These are phyloP conservation scores for Verticillium nubilum DNA, from an alignment of 2,329 filamentous ascomycete genomes.

Conservation along the genomic window DNA sequence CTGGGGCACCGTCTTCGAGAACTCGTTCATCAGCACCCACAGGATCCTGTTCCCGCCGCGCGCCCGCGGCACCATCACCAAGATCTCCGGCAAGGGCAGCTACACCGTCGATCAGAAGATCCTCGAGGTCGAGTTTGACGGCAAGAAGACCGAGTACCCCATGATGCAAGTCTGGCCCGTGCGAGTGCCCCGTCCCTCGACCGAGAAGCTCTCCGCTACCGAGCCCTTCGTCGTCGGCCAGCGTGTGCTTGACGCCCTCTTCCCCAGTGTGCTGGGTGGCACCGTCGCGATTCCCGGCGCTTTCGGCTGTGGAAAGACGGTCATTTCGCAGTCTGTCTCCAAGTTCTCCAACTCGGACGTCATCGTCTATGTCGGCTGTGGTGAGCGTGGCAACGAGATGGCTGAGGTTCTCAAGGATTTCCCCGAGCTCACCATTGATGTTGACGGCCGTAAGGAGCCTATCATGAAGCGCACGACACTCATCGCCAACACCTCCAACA, in stretches of 20 bases:
- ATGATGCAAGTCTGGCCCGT: conserved; percentile 99
- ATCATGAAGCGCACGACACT: conserved; percentile 99
- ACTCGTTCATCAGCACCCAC: conserved; percentile 90
- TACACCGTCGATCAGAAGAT: conserved; percentile 95
- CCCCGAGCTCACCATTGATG: conserved; percentile 91
- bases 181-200: conserved; percentile 86
- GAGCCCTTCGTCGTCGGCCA: conserved; percentile 94
- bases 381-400: conserved; percentile 98
- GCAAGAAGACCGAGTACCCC: conserved; percentile 85
- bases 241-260: conserved; percentile 91
- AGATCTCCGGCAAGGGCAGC: conserved; percentile 80
- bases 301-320: conserved; percentile 98
- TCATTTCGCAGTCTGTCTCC: conserved; percentile 96
- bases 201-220: conserved; percentile 85
- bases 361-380: conserved; percentile 90
- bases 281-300: conserved; percentile 97
- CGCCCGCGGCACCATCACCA: conserved; percentile 85
- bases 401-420: conserved; percentile 99
- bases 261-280: conserved; percentile 93
- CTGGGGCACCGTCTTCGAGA: conserved; percentile 92
- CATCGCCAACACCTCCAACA: conserved; percentile 99
- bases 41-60: conserved; percentile 88
- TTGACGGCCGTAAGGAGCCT: conserved; percentile 90
- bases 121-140: conserved; percentile 94
- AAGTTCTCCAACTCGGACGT: conserved; percentile 99